Evolutionary conservation across 345 rosid species (phyloP).

Genomic region (Microcos paniculata): DNA sequence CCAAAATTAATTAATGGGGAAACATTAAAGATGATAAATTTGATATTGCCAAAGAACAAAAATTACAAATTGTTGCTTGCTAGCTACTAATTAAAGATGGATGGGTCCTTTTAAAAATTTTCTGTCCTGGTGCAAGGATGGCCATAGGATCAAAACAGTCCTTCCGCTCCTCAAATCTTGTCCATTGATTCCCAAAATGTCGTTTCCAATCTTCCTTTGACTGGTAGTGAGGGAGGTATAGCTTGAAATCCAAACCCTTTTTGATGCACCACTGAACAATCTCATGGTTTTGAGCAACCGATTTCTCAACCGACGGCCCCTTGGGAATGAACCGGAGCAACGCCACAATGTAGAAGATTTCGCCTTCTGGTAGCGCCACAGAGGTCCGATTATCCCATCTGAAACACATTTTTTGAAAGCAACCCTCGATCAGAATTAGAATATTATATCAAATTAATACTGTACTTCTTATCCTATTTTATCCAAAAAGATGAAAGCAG

Average conservation of each 20-base stretch:
- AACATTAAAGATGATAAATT: background rate
- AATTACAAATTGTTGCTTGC: background rate
- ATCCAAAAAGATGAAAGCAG: background rate
- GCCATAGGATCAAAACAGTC: constrained; percentile 74
- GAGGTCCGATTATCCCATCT: constrained; percentile 85
- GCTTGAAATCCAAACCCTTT: constrained; percentile 66
- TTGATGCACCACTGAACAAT: constrained; percentile 53
- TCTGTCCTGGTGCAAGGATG: constrained; percentile 91
- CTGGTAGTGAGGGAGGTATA: constrained; percentile 84
- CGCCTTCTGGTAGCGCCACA: constrained; percentile 67
- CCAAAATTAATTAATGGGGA: background rate
- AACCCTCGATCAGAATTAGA: background rate
- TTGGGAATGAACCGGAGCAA: constrained; percentile 60
- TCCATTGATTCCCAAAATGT: constrained; percentile 83
- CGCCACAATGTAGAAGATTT: constrained; percentile 82
- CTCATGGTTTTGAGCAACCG: constrained; percentile 66
- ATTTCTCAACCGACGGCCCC: constrained; percentile 37
- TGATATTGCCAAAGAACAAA: background rate
- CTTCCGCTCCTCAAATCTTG: constrained; percentile 65
- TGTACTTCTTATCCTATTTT: background rate
- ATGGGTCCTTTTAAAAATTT: constrained; percentile 53
- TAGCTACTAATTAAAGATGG: constrained; percentile 15
- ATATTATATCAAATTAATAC: background rate
- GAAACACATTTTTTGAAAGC: background rate
- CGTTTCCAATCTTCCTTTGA: constrained; percentile 72